Evolutionary conservation across 495 filamentous ascomycete species (phyloP).

Genomic region (Aspergillus heteromorphus): DNA sequence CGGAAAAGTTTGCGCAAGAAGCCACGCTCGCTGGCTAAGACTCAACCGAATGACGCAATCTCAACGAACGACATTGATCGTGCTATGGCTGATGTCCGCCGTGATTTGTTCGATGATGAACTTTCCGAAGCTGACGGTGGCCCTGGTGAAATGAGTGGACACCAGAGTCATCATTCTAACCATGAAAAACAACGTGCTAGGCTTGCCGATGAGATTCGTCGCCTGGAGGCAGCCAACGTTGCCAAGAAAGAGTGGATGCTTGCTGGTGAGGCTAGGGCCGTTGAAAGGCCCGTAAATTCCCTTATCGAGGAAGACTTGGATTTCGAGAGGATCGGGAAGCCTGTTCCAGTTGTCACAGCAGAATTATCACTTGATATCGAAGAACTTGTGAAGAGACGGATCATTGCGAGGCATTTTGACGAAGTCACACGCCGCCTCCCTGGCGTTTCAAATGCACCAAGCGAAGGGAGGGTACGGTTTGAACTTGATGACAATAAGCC

Average conservation of each 20-base stretch:
- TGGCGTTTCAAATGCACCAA: conserved; percentile 32
- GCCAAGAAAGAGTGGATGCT: conserved; percentile 90
- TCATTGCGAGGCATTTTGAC: conserved; percentile 87
- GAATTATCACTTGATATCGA: conserved; percentile 91
- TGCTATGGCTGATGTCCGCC: conserved; percentile 84
- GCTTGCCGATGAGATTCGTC: conserved; percentile 81
- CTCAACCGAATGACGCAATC: conserved; percentile 39
- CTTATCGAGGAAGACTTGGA: conserved; percentile 93
- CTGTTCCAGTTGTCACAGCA: conserved; percentile 88
- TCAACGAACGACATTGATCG: conserved; percentile 65
- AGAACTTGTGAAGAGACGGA: conserved; percentile 88
- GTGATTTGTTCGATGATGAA: conserved; percentile 87
- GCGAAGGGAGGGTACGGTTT: conserved; percentile 61
- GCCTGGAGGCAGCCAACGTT: conserved; percentile 81
- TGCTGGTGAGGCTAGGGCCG: conserved; percentile 79
- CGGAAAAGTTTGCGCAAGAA: conserved; percentile 57
- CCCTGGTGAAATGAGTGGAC: conserved; percentile 32
- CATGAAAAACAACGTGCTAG: conserved; percentile 84
- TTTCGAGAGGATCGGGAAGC: conserved; percentile 93
- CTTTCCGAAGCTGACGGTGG: conserved; percentile 46
- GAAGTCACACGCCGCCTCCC: conserved; percentile 84
- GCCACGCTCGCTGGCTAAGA: conserved; percentile 43
- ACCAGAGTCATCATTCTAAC: conserved; percentile 59
- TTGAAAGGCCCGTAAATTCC: conserved; percentile 80
- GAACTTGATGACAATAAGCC: conserved; percentile 86